Conservation (phyloP, 768 basidiomycete genomes). For the Chiua virens region DNA sequence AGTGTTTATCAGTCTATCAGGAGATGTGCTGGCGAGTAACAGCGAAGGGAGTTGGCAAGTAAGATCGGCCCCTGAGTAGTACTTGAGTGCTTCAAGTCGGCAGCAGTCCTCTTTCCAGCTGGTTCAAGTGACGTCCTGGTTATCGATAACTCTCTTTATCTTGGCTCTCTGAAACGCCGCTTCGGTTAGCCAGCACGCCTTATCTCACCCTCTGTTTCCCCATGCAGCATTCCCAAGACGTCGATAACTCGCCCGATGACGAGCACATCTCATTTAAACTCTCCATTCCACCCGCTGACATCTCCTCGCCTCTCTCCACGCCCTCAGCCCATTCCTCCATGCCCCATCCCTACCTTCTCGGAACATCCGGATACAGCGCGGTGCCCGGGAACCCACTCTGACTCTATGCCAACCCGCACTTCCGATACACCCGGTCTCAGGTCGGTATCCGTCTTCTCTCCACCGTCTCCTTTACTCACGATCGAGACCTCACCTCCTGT, state of each 20-base stretch:
- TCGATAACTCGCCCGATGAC: slow-evolving; percentile 45
- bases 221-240: slow-evolving; percentile 42
- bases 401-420: not conserved
- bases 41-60: not conserved
- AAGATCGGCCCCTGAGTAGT: slow-evolving; percentile 16
- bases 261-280: slow-evolving; percentile 7
- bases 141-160: not conserved
- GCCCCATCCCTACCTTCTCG: slow-evolving; percentile 10
- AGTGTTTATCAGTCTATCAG: too few relatives aligned
- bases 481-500: not conserved
- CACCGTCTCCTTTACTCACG: slow-evolving; percentile 9
- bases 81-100: slow-evolving; percentile 3
- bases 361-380: slow-evolving; percentile 12
- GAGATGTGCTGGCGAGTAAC: not conserved
- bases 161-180: not conserved
- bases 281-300: not conserved
- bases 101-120: slow-evolving; percentile 22
- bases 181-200: not conserved
- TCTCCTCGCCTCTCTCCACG: not conserved
- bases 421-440: slow-evolving; percentile 11
- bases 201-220: slow-evolving; percentile 23
- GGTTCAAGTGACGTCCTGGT: slow-evolving; percentile 22
- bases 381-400: not conserved
- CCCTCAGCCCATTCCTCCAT: slow-evolving; percentile 15
- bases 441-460: slow-evolving; percentile 12